Percentiles rank a stretch among this genome's conserved stretches.
Conservation (phyloP, 768 basidiomycete genomes). For the Sarcomyxa edulis region DNA sequence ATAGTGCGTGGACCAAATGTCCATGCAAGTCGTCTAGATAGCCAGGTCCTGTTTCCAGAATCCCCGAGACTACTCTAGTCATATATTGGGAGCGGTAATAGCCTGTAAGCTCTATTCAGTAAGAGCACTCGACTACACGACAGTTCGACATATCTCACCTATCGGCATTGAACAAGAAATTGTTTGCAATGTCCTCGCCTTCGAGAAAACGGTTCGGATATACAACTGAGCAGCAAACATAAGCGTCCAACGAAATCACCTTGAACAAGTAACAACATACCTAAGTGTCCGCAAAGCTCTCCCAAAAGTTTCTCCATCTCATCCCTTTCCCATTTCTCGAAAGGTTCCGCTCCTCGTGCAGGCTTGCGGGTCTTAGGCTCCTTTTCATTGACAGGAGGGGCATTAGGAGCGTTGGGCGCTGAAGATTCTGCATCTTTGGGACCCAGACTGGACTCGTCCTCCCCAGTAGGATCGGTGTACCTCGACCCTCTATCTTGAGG, state of each 20-base stretch:
- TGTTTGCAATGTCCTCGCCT: conserved; percentile 87
- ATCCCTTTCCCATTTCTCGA: conserved; percentile 77
- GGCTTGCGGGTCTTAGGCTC: conserved; percentile 34
- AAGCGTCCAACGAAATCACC: too few species aligned
- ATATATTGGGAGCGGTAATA: conserved; percentile 75
- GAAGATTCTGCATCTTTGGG: conserved; percentile 28
- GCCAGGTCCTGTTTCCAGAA: too few species aligned
- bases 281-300: conserved; percentile 81
- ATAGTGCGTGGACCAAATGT: too few species aligned
- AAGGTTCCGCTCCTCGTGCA: conserved; percentile 56
- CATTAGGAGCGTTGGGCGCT: conserved; percentile 14
- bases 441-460: conserved; percentile 15
- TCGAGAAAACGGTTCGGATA: conserved; percentile 87
- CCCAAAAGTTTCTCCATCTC: conserved; percentile 84
- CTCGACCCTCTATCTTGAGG: conserved; percentile 20
- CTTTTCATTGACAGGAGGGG: conserved; percentile 21
- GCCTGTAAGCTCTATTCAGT: conserved; percentile 25
- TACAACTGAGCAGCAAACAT: conserved; percentile 63
- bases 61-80: too few species aligned
- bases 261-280: too few species aligned
- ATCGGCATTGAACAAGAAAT: conserved; percentile 91
- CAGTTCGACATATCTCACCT: conserved; percentile 34
- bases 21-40: too few species aligned
- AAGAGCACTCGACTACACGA: conserved; percentile 3
- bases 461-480: conserved; percentile 23